A percentile compares a stretch with the other conserved stretches of the same genome.
Evolutionary conservation across 2,329 filamentous ascomycete species (phyloP).

Genomic region (Lasiodiplodia sp.): DNA sequence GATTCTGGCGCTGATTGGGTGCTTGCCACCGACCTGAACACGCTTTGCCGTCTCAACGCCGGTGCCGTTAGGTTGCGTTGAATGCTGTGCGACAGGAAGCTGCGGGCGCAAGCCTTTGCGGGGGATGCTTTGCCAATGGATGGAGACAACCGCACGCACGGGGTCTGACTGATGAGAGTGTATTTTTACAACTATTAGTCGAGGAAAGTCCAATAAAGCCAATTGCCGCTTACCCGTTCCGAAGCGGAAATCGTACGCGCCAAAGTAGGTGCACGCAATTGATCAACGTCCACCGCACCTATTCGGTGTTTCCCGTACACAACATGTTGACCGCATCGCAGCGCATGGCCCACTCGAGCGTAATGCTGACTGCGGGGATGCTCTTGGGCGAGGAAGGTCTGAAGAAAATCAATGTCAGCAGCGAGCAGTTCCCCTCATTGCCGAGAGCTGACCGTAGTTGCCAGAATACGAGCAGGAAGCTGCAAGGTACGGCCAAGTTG

Average conservation of each 20-base stretch:
- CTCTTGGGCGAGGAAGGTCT: not conserved
- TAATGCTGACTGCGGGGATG: not conserved
- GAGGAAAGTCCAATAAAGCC: not conserved
- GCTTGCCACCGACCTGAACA: constrained; percentile 1
- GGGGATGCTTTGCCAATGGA: not conserved
- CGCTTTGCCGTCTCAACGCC: not conserved
- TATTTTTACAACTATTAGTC: not conserved
- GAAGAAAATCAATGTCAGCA: not conserved
- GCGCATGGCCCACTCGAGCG: not conserved
- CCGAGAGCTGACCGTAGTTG: not conserved
- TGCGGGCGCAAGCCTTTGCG: not conserved
- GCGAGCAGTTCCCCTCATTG: not conserved
- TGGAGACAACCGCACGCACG: not conserved
- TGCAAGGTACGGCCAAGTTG: not conserved
- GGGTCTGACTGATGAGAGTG: not conserved
- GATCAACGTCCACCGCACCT: not conserved
- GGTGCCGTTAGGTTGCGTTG: not conserved
- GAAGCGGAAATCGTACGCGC: not conserved
- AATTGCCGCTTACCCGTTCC: constrained; percentile 4
- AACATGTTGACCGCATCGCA: not conserved
- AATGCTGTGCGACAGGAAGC: not conserved
- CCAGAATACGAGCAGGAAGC: not conserved
- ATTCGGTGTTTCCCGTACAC: not conserved
- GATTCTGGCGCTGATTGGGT: not conserved
- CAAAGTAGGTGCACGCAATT: not conserved